A percentile compares a stretch with the other conserved stretches of the same genome.
phyloP scores from a whole-genome alignment of 2,329 filamentous ascomycete species.

The Nectriaceae sp. region DNA sequence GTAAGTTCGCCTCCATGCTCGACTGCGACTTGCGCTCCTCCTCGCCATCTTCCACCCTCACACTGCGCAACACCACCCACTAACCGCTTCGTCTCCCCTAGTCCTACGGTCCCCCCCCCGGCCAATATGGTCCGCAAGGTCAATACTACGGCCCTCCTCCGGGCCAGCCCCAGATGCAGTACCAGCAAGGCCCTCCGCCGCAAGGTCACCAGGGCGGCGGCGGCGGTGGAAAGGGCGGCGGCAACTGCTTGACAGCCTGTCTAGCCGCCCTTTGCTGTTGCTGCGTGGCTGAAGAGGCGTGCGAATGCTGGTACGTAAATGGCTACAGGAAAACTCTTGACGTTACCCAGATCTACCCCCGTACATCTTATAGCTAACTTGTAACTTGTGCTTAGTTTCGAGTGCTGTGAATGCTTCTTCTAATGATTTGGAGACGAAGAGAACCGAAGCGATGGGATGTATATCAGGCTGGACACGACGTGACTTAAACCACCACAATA shows the following conservation, averaged over 20 bases:
- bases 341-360: too few relatives aligned
- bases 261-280: conserved; percentile 53
- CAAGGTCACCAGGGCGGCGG: conserved; percentile 34
- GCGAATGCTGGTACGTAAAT: conserved; percentile 50
- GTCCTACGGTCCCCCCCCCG: conserved; percentile 33
- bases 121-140: conserved; percentile 35
- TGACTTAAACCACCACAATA: not conserved
- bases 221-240: conserved; percentile 36
- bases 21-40: not conserved
- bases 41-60: not conserved
- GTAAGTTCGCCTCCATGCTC: conserved; percentile 30
- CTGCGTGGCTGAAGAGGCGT: conserved; percentile 51
- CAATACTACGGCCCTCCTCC: conserved; percentile 33
- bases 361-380: not conserved
- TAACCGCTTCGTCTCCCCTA: conserved; percentile 17
- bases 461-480: not conserved
- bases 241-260: conserved; percentile 48
- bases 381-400: conserved; percentile 31
- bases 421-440: conserved; percentile 19
- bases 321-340: conserved; percentile 3
- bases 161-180: conserved; percentile 45
- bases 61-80: conserved; percentile 1
- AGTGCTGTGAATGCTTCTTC: conserved; percentile 44
- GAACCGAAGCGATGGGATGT: not conserved
- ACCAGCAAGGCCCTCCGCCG: conserved; percentile 41